Base-by-base conservation (phyloP, 2,329 filamentous ascomycete species). In the Penicillium freii region DNA sequence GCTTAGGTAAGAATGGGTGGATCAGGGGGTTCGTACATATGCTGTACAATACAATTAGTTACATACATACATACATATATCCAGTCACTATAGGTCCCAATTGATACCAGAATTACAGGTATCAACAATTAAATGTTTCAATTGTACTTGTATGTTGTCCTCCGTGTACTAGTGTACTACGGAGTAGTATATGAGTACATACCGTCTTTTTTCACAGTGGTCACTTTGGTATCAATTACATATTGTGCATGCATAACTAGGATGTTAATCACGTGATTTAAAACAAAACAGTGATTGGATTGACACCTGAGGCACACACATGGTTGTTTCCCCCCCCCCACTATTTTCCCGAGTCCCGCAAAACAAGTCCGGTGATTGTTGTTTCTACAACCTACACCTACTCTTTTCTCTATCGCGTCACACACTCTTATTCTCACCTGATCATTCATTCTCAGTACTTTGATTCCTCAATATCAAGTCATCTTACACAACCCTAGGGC, bases 261-360 rank as follows among this genome's bases (percentile, higher is more conserved):
- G 8, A 38, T 1, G 0, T 0, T 4, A 33, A 10, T 8, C 25
- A 33, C 19, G 29, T 47, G 45, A 7, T 2, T 6, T 2, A 10
- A 15, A n/a, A n/a, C n/a, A n/a, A n/a, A n/a, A 10, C 17, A 4
- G 0, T 7, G 2, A 44, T 11, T 21, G 25, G 19, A 23, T 9
- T 27, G 39, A 48, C 44, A 49, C 60, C 63, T 65, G 44, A 65
- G 63, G 59, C 57, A 53, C 1, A 6, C 25, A 54, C 5, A 13
- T 33, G 3, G 36, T 33, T 27, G n/a, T 33, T 49, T 40, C 44
- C 31, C 36, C 31, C 31, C 43, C 42, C 57, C 57, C 56, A 60
- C 59, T 44, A 51, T 57, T 59, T 55, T 61, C 62, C 63, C 58
- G 53, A 59, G 60, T 64, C 62, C 62, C 62, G 63, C 61, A 58